phyloP scores from a whole-genome alignment of 306 rosid genomes.

The Boehmeria nivea region DNA sequence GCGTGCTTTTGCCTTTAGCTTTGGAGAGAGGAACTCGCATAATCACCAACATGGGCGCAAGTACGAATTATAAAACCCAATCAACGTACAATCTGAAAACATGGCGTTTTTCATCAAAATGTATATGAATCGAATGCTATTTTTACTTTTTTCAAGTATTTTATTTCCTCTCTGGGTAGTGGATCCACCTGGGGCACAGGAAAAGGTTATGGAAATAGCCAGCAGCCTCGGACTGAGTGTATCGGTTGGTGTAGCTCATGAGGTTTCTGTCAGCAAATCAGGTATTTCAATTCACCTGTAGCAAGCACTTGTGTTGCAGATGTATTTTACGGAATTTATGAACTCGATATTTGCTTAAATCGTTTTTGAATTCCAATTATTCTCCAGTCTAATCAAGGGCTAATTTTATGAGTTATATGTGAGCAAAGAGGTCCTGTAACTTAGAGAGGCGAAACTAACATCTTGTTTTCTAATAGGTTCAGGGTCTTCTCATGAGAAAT shows the following conservation, averaged over 20 bases:
- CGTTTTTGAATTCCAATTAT: too few relatives aligned
- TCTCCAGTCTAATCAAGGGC: too few relatives aligned
- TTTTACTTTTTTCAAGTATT: too few relatives aligned
- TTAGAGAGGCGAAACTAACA: too few relatives aligned
- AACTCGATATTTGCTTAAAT: too few relatives aligned
- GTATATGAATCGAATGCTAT: conserved; percentile 1
- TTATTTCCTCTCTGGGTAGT: conserved; percentile 36
- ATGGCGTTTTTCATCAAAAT: conserved; percentile 10
- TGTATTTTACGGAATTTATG: too few relatives aligned
- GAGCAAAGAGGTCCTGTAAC: too few relatives aligned
- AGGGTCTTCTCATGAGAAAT: conserved; percentile 40
- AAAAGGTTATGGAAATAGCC: conserved; percentile 66
- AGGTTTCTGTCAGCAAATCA: conserved; percentile 33
- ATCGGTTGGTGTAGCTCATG: conserved; percentile 79
- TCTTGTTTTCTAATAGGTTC: conserved; percentile 27
- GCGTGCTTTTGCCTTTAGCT: conserved; percentile 67
- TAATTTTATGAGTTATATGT: too few relatives aligned
- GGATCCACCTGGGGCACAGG: conserved; percentile 84
- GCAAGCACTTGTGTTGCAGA: too few relatives aligned
- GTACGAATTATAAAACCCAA: conserved; percentile 36
- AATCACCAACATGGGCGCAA: conserved; percentile 97
- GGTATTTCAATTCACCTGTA: too few relatives aligned
- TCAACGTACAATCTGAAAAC: neutral
- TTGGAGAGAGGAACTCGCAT: conserved; percentile 75
- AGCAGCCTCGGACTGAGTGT: conserved; percentile 57